Conservation (phyloP, 352 stramenopile species). For the Phytophthora kernoviae region DNA sequence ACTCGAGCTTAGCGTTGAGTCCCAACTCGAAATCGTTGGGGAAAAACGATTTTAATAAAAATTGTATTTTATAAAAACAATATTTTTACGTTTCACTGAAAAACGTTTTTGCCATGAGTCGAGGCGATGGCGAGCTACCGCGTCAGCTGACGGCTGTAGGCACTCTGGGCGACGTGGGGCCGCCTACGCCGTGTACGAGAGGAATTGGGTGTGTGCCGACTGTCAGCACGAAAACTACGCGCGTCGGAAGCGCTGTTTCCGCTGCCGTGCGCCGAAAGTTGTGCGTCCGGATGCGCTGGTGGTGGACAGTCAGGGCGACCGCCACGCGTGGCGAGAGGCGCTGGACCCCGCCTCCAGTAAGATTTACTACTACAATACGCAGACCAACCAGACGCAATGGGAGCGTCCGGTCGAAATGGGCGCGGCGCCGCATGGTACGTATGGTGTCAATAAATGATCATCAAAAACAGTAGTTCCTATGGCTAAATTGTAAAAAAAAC, state of each 20-base stretch:
- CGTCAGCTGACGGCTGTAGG: conserved; percentile 77
- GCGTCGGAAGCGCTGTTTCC: conserved; percentile 70
- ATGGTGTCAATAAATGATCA: not conserved
- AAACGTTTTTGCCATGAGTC: too few relatives aligned
- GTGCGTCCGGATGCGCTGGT: conserved; percentile 61
- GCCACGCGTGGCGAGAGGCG: conserved; percentile 88
- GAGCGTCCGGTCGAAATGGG: conserved; percentile 91
- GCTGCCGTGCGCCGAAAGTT: conserved; percentile 83
- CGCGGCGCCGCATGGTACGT: conserved; percentile 73
- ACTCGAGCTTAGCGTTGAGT: too few relatives aligned
- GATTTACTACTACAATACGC: conserved; percentile 94
- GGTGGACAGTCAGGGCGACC: conserved; percentile 49
- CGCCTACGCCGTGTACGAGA: conserved; percentile 89
- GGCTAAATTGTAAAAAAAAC: too few relatives aligned
- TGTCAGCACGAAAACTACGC: conserved; percentile 91
- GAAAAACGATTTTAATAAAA: too few relatives aligned
- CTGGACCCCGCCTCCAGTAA: conserved; percentile 89
- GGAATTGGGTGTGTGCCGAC: conserved; percentile 88
- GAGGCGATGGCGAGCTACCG: conserved; percentile 36
- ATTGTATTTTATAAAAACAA: too few relatives aligned
- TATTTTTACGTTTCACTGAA: too few relatives aligned
- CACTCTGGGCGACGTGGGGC: conserved; percentile 84
- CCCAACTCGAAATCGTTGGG: too few relatives aligned
- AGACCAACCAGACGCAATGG: conserved; percentile 90
- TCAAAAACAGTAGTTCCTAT: too few relatives aligned